Percentiles rank a stretch among this genome's conserved stretches.
phyloP scores from a whole-genome alignment of 1,284 basidiomycete species.

The Microbotryum violaceum region DNA sequence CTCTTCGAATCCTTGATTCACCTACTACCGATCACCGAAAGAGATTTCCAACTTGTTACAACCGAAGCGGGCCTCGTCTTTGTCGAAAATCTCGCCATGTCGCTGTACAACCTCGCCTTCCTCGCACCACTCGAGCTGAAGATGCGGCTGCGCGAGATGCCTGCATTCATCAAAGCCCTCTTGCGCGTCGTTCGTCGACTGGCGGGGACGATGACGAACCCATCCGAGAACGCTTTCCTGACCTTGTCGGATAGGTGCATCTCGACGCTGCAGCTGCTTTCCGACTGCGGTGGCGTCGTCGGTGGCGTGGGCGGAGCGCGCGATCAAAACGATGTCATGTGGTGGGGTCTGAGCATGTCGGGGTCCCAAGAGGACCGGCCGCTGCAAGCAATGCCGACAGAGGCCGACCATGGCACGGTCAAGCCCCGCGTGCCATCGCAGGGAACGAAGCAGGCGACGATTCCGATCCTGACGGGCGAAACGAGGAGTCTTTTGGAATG shows the following conservation, averaged over 20 bases:
- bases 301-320: slow-evolving; percentile 54
- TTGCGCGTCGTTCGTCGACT: slow-evolving; percentile 44
- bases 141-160: slow-evolving; percentile 53
- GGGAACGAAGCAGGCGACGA: not conserved
- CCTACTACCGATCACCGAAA: slow-evolving; percentile 67
- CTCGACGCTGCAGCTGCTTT: slow-evolving; percentile 75
- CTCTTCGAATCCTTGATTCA: slow-evolving; percentile 61
- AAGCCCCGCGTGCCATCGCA: slow-evolving; percentile 8
- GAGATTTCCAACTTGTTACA: slow-evolving; percentile 67
- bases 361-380: slow-evolving; percentile 12
- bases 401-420: slow-evolving; percentile 11
- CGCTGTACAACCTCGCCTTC: slow-evolving; percentile 79
- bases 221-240: slow-evolving; percentile 51
- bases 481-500: slow-evolving; percentile 12
- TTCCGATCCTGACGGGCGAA: slow-evolving; percentile 21
- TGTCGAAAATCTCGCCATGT: slow-evolving; percentile 67
- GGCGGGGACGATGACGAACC: slow-evolving; percentile 46
- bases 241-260: slow-evolving; percentile 66
- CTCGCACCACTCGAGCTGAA: slow-evolving; percentile 68
- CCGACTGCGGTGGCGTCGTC: slow-evolving; percentile 66
- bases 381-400: not conserved
- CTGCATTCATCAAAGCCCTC: slow-evolving; percentile 42
- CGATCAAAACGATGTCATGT: slow-evolving; percentile 14
- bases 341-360: slow-evolving; percentile 22
- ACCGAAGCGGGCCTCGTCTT: slow-evolving; percentile 62